Evolutionary conservation across 192 early-diverging fungal species (phyloP), one percentile per base, ranked within the genome.

Genomic region (Coemansia sp.): DNA sequence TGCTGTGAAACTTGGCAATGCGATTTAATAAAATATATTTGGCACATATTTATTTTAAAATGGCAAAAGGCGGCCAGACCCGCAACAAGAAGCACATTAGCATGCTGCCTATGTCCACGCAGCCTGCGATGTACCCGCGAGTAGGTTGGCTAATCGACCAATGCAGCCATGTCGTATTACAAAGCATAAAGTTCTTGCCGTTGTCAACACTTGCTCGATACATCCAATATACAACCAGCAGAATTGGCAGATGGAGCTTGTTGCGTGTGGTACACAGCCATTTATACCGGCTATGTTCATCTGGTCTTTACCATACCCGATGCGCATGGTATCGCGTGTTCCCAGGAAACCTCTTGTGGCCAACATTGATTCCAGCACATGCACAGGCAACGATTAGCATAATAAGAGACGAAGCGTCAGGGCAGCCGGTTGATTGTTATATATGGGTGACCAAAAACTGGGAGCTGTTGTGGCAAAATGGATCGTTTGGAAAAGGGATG

Each of bases 401-500:
- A 10, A 59, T 76, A 17, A 19, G 56, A 5, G 29, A 25, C 52
- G 62, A 21, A 1, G 35, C 9, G 35, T 12, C 27, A 4, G 49
- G n/a, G 11, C 9, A 56, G 2, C 57, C 67, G n/a, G 48, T 72
- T 5, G 75, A 78, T 26, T 72, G 75, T 37, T 48, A 59, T 12
- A 59, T 81, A 5, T 81, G 72, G 78, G 59, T 64, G 41, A 21
- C 3, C 5, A 55, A 49, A 1, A 58, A 50, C n/a, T 51, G 60
- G n/a, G 7, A 19, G 11, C 3, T 48, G 1, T 64, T 90, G 29
- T 92, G 89, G 87, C 57, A 71, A 14, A 72, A 84, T 38, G 91
- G 91, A 0, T 87, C 85, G 61, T 91, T 87, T 74, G 90, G 91
- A 19, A 92, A 92, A 56, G 91, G 89, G 2, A 85, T 83, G 8